Evolutionary conservation across 2,329 filamentous ascomycete genomes (phyloP), one percentile per base, ranked within the genome.

Genomic region (Didymellaceae sp.): DNA sequence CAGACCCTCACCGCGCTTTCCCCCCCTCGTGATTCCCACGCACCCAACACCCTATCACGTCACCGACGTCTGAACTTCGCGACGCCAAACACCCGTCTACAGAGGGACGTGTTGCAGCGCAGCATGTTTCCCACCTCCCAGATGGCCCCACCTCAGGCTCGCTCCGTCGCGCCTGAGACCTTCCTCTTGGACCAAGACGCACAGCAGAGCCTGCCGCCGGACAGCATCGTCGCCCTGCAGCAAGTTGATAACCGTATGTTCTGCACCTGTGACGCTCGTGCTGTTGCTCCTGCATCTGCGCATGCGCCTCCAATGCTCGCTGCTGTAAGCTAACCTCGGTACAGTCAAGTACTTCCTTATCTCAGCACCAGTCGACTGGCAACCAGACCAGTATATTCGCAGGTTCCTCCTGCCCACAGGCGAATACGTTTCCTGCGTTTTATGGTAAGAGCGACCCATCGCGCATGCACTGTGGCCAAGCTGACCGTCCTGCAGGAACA

Each of bases 301-400:
- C n/a, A n/a, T n/a, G n/a, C n/a, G n/a, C 6, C n/a, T 28, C 11
- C 14, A 34, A 37, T 50, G 50, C 45, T 47, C 25, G 38, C 22
- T 39, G 20, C 22, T 30, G 31, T 47, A 21, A 55, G 52, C 75
- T 77, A 54, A 77, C 68, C 20, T 44, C 37, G 13, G 24, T 49
- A 42, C 72, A 96, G 92, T 99, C 70, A 99, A 99, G 85, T 99
- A 97, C 78, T 99, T 99, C 77, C 89, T 99, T 77, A 96, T 99
- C 66, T 99, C 94, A 34, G 94, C 94, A 31, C 94, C 94, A 28
- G 94, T 97, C 62, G 94, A 99, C 78, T 99, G 94, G 94, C 89
- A 90, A 66, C 87, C 88, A 40, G 93, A 97, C 70, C 93, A 97
- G 77, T 95, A 97, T 73, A 97, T 99, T 70, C 87, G 94, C 64